Percentiles rank a stretch among this genome's conserved stretches.
Evolutionary conservation across 345 rosid species (phyloP).

Genomic region (Melaleuca alternifolia): DNA sequence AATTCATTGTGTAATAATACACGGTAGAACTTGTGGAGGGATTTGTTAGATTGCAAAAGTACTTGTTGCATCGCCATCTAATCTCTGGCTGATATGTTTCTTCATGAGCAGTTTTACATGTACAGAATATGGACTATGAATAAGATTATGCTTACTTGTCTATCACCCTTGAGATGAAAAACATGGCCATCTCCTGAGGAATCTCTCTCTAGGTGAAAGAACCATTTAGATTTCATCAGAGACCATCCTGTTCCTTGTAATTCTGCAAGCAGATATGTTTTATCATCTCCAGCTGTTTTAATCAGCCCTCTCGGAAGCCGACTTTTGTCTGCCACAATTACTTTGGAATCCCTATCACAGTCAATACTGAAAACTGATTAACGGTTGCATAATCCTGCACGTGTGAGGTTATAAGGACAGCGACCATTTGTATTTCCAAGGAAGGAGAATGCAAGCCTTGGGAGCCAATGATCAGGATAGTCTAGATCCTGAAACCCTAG

Average conservation of each 20-base stretch:
- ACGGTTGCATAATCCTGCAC: neutral
- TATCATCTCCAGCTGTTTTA: neutral
- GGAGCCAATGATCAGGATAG: neutral
- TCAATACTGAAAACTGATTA: neutral
- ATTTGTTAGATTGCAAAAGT: neutral
- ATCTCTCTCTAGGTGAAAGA: neutral
- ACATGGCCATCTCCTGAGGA: neutral
- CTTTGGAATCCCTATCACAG: neutral
- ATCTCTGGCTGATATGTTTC: neutral
- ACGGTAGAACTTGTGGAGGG: neutral
- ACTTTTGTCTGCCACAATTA: neutral
- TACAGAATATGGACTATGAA: neutral
- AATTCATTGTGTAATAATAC: neutral
- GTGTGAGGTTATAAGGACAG: neutral
- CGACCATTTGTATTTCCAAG: neutral
- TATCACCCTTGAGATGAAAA: conserved; percentile 6
- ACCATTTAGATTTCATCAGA: conserved; percentile 3
- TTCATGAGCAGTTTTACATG: neutral
- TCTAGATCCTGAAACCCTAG: neutral
- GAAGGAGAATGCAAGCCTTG: neutral
- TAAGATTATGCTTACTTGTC: neutral
- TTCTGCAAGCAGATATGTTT: conserved; percentile 8
- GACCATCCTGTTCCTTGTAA: conserved; percentile 8
- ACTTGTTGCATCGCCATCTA: neutral
- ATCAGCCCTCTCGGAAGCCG: conserved; percentile 1